Evolutionary conservation across 495 filamentous ascomycete species (phyloP), one percentile per base, ranked within the genome.

Genomic region (Durotheca rogersii): DNA sequence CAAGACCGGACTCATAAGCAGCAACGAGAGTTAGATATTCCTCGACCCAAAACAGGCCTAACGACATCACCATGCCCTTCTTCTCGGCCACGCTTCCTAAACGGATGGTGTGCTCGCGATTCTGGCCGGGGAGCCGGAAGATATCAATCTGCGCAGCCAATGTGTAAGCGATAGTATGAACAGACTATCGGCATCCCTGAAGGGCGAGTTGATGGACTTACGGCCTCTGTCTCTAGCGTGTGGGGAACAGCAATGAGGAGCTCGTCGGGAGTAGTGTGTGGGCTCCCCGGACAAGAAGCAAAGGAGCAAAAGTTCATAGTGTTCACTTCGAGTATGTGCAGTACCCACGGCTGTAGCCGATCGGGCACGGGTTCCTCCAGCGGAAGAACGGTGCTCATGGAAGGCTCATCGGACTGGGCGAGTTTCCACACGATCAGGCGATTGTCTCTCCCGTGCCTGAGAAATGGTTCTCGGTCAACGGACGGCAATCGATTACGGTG

Each of bases 271-370:
- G 41, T 25, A 14, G 31, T 45, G 41, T 44, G 43, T 18, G 59
- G 20, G 29, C 21, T 40, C 3, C 56, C 60, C 19, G 62, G 55
- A 53, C 81, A 86, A 47, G 82, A 80, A 3, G 87, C 80, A 64
- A 98, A 98, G 0, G 88, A 82, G 57, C 93, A 98, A 63, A 97
- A 98, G 67, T 96, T 98, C 66, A 97, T 78, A 11, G 93, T 88
- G 64, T 96, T 96, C 31, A 97, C 88, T 20, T 86, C 72, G 4
- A 98, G 67, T 23, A 87, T 80, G 73, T 94, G 81, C 25, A 96
- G 69, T 3, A 97, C 69, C 90, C 90, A 95, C 11, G 93, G 93
- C 62, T 87, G 79, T 16, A 72, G 75, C 11, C 75, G 64, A n/a
- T 69, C 63, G 54, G 72, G 43, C n/a, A 56, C 47, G 14, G 61